Conservation (phyloP, 2,329 filamentous ascomycete species). For the Fusarium dimerum region DNA sequence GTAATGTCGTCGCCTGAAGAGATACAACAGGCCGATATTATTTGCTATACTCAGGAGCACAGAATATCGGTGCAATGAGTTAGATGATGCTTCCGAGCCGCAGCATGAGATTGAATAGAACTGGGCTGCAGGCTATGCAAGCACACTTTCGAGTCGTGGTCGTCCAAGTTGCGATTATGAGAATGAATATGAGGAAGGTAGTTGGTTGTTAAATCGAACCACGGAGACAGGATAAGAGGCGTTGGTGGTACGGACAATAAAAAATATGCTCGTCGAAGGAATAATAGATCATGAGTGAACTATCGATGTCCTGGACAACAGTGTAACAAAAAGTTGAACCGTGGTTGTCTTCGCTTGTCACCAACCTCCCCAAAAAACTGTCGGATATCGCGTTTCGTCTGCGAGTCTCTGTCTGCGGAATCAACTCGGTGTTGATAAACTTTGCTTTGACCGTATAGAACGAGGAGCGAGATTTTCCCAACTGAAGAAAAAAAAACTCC, state of each 20-base stretch:
- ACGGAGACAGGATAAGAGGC: background rate
- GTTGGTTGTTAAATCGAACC: background rate
- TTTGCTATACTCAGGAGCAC: constrained; percentile 5
- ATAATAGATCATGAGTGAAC: constrained; percentile 17
- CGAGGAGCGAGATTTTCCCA: background rate
- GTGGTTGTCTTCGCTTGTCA: constrained; percentile 17
- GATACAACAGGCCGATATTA: constrained; percentile 6
- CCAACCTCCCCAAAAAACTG: constrained; percentile 23
- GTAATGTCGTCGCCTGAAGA: constrained; percentile 11
- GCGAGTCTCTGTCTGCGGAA: constrained; percentile 2
- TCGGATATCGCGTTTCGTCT: constrained; percentile 12
- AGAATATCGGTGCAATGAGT: constrained; percentile 1
- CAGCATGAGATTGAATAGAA: background rate
- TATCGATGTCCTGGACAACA: constrained; percentile 17
- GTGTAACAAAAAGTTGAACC: constrained; percentile 8
- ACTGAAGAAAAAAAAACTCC: background rate
- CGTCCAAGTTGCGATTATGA: no score
- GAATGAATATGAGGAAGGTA: background rate
- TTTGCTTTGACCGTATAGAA: constrained; percentile 1
- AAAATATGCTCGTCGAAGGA: background rate
- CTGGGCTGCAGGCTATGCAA: no score
- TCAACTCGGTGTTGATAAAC: constrained; percentile 5
- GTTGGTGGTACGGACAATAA: background rate
- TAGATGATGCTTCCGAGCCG: constrained; percentile 20
- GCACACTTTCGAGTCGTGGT: no score